These are phyloP conservation scores for Clonostachys rosea DNA, from an alignment of 2,329 filamentous ascomycete genomes.

Conservation along the genomic window DNA sequence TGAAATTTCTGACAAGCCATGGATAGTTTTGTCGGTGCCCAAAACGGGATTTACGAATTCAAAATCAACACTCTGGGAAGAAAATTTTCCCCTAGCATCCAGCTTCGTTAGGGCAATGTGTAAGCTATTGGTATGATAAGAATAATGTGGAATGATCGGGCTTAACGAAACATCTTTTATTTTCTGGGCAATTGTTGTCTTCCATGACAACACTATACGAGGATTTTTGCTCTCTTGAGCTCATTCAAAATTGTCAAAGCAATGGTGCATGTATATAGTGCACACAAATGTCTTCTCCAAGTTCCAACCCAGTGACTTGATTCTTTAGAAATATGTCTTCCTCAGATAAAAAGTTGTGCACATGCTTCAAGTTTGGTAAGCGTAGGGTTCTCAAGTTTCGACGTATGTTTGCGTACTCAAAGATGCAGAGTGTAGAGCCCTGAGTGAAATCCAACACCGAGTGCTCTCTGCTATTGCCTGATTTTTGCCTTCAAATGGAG, in stretches of 20 bases:
- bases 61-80: constrained; percentile 59
- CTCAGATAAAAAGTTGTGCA: no score
- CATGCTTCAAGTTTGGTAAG: no score
- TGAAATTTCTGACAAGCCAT: constrained; percentile 9
- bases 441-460: no score
- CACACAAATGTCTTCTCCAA: no score
- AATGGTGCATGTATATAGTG: no score
- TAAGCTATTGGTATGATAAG: background rate
- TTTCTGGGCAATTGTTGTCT: background rate
- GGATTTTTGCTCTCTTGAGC: background rate
- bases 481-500: no score
- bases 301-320: no score
- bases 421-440: no score
- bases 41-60: constrained; percentile 74
- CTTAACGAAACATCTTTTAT: background rate
- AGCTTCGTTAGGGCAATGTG: constrained; percentile 36
- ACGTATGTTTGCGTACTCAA: no score
- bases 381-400: no score
- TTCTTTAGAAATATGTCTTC: no score
- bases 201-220: background rate
- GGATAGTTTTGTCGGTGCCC: constrained; percentile 55
- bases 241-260: background rate
- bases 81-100: constrained; percentile 52
- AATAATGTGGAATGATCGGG: background rate
- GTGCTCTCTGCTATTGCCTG: no score